Conservation (phyloP, 441 rosid species). For the Arabidopsis hybrid region DNA sequence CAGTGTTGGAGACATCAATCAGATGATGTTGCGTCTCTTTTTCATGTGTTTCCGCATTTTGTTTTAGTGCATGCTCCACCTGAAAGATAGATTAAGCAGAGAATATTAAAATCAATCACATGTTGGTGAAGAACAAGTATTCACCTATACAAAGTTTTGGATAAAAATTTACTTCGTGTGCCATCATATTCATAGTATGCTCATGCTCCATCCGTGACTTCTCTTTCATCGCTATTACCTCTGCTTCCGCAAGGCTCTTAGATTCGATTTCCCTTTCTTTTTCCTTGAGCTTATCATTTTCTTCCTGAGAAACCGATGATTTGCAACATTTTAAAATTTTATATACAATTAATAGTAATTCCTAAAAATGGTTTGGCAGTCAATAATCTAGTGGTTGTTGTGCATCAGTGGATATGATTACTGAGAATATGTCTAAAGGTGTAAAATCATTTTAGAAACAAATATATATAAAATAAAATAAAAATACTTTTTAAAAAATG, state of each 20-base stretch:
- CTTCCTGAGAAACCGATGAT: neutral
- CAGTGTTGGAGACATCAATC: neutral
- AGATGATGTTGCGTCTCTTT: neutral
- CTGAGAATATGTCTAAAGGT: neutral
- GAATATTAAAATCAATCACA: neutral
- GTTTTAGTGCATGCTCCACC: neutral
- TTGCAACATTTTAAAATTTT: neutral
- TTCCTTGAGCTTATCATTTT: neutral
- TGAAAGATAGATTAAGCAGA: neutral
- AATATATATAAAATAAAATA: too few species aligned
- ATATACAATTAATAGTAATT: neutral
- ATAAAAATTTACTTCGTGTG: neutral
- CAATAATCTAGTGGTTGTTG: too few species aligned
- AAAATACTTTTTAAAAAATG: neutral
- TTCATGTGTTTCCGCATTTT: neutral
- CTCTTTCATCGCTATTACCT: neutral
- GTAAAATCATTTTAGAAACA: neutral
- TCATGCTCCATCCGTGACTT: conserved; percentile 8
- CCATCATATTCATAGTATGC: conserved; percentile 11
- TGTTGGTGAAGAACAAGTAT: neutral
- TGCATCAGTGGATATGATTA: too few species aligned
- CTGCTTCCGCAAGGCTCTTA: neutral
- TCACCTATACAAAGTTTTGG: neutral
- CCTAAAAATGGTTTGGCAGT: neutral
- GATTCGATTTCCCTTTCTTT: neutral